Conservation (phyloP, 805 yeast species). For the Diddensiella caesifluorescens region DNA sequence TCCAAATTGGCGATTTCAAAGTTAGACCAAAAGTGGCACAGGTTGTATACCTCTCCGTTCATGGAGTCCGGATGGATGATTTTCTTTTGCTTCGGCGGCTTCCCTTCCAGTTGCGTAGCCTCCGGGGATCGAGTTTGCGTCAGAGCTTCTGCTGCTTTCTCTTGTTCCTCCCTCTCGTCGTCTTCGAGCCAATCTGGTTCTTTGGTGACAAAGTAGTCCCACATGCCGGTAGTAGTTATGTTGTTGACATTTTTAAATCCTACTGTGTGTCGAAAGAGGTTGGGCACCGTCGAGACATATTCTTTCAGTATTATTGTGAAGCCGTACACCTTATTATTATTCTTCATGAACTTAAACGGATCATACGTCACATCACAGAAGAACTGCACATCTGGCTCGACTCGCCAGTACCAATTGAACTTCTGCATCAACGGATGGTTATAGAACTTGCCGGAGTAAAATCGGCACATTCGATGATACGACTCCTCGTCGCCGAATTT, state of each 20-base stretch:
- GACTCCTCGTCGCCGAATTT: conserved; percentile 78
- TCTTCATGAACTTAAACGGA: conserved; percentile 78
- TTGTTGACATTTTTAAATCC: conserved; percentile 49
- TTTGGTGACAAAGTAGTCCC: conserved; percentile 56
- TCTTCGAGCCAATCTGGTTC: conserved; percentile 10
- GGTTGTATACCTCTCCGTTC: conserved; percentile 62
- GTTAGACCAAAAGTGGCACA: conserved; percentile 90
- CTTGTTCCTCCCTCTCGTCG: conserved; percentile 21
- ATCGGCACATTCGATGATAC: conserved; percentile 95
- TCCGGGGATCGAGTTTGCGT: too few species aligned
- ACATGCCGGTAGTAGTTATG: conserved; percentile 53
- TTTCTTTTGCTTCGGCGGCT: conserved; percentile 29
- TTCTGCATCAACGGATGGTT: conserved; percentile 67
- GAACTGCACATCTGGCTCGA: conserved; percentile 88
- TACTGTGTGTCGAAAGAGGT: conserved; percentile 66
- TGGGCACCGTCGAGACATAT: conserved; percentile 75
- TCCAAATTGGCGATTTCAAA: conserved; percentile 86
- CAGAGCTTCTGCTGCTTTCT: conserved; percentile 21
- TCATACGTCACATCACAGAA: conserved; percentile 90
- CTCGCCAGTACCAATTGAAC: conserved; percentile 92
- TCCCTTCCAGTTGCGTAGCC: conserved; percentile 16
- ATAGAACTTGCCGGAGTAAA: conserved; percentile 76
- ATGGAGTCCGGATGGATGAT: conserved; percentile 48
- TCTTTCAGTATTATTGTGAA: conserved; percentile 78
- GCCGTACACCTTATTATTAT: conserved; percentile 67